Conservation (phyloP, 768 basidiomycete genomes). For the Kwoniella europaea region DNA sequence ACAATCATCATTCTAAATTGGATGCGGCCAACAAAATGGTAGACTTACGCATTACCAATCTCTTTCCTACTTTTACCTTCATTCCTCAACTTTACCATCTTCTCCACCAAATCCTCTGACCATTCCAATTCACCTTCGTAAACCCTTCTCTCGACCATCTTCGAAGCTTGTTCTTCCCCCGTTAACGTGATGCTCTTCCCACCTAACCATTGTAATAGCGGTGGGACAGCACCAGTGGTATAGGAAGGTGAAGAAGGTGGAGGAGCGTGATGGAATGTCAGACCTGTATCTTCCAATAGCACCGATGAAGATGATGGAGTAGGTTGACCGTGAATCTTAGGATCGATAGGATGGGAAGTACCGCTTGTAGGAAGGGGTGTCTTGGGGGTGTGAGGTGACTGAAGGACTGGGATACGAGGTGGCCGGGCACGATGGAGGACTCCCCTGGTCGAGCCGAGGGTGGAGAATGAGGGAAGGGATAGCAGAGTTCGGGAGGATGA, state of each 20-base stretch:
- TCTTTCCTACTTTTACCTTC: slow-evolving; percentile 41
- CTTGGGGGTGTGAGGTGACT: slow-evolving; percentile 47
- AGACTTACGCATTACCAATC: slow-evolving; percentile 48
- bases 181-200: slow-evolving; percentile 37
- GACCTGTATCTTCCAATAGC: slow-evolving; percentile 24
- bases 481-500: slow-evolving; percentile 26
- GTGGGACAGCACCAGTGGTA: slow-evolving; percentile 46
- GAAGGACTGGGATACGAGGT: slow-evolving; percentile 39
- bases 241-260: slow-evolving; percentile 52
- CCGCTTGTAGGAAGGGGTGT: slow-evolving; percentile 46
- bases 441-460: slow-evolving; percentile 29
- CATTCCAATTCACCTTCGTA: slow-evolving; percentile 23
- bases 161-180: slow-evolving; percentile 45
- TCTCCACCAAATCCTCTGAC: slow-evolving; percentile 35
- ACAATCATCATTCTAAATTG: not conserved
- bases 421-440: slow-evolving; percentile 55
- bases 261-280: slow-evolving; percentile 54
- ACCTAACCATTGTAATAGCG: slow-evolving; percentile 47
- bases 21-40: not conserved
- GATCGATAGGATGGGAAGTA: slow-evolving; percentile 42
- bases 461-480: not conserved
- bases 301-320: slow-evolving; percentile 9
- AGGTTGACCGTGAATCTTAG: slow-evolving; percentile 12
- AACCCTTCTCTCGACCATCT: slow-evolving; percentile 24
- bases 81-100: slow-evolving; percentile 44